Evolutionary conservation across 148 eudicot species (phyloP).

Genomic region (Rhododendron ferrugineum): DNA sequence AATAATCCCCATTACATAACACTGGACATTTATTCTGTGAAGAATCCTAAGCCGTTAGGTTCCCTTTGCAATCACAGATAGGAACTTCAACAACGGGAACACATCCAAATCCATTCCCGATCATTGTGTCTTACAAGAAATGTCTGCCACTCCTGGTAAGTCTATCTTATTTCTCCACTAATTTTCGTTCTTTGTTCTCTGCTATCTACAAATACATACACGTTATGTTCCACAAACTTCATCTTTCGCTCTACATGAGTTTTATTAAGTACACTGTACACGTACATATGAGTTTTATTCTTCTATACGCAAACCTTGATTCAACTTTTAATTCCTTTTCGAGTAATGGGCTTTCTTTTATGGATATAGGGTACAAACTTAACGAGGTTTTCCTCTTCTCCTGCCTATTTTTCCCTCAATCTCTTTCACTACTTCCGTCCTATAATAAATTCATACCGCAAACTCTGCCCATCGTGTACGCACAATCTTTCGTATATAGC

Average conservation of each 20-base stretch:
- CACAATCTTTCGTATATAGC: background rate
- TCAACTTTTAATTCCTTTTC: background rate
- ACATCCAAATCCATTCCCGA: background rate
- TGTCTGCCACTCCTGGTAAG: background rate
- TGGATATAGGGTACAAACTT: background rate
- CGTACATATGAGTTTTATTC: background rate
- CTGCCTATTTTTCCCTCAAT: background rate
- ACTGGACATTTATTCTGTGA: background rate
- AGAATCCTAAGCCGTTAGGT: background rate
- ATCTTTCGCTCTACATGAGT: background rate
- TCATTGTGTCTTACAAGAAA: background rate
- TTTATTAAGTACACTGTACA: background rate
- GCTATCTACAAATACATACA: background rate
- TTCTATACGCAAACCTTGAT: background rate
- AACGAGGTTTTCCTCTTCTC: background rate
- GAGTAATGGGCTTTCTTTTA: background rate
- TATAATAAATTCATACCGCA: background rate
- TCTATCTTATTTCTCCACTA: background rate
- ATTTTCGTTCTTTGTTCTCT: background rate
- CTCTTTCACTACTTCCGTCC: background rate
- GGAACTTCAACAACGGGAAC: background rate
- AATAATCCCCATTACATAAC: background rate
- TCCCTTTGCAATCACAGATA: background rate
- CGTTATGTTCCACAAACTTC: background rate
- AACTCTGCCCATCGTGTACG: background rate